Base-by-base conservation (phyloP, 179 eudicot genomes). In the Dionaea muscipula region DNA sequence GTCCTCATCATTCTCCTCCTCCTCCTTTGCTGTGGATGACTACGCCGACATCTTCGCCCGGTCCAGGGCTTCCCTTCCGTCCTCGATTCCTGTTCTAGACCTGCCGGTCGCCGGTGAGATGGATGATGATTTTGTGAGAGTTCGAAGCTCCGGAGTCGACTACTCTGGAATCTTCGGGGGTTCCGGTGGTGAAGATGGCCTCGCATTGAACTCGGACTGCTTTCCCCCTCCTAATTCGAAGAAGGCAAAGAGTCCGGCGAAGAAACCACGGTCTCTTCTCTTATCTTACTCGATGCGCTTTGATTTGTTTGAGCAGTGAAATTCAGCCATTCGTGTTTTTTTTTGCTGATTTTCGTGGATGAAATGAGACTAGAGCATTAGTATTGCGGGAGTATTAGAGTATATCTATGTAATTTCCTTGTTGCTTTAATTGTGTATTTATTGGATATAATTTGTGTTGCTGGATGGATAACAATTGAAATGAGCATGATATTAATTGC, bases 111-210 rank as follows among this genome's bases (percentile, higher is more conserved):
- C 67, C 10, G 62, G 49, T 19, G 73, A 66, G 28, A 39, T 56
- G 36, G 40, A 61, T 47, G 22, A 58, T 33, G 52, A 61, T 38
- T 26, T 54, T 41, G 61, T 15, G 43, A 75, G 63, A 55, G 66
- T 31, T 70, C 70, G 55, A 67, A 57, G 63, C 69, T 60, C 56
- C 18, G 48, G 64, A 7, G 20, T 75, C 47, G 96, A 87, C 68
- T 87, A 84, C 63, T 50, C 76, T 15, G 77, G 73, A 41, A 81
- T 87, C 51, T 87, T 87, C 49, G 80, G 84, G 16, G 86, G 86
- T 4, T 51, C 66, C 28, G 62, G 59, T 16, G 70, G 60, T 47
- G n/a, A n/a, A n/a, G n/a, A n/a, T n/a, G n/a, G n/a, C n/a, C n/a
- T n/a, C n/a, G n/a, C n/a, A n/a, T n/a, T n/a, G n/a, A n/a, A n/a